Conservation (phyloP, 306 rosid species). For the Begonia fuchsioides region DNA sequence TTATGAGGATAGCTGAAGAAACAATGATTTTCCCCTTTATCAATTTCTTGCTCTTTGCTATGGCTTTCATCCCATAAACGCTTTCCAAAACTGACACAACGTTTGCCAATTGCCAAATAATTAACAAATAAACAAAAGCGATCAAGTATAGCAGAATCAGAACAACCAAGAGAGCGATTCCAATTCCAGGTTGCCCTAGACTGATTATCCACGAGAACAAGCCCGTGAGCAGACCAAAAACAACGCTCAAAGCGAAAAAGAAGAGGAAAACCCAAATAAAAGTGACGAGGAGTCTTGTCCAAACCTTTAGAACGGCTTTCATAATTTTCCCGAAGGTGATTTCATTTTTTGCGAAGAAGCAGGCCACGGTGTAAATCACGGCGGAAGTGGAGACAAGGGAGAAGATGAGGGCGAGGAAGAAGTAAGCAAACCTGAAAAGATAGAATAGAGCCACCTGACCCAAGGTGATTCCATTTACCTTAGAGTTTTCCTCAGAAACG, state of each 20-base stretch:
- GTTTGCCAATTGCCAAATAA: conserved; percentile 15
- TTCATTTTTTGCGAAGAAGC: conserved; percentile 2
- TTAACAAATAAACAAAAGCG: conserved; percentile 9
- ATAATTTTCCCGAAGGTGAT: conserved; percentile 4
- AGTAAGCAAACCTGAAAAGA: conserved; percentile 9
- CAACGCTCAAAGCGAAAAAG: conserved; percentile 6
- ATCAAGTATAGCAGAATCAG: neutral
- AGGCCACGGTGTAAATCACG: conserved; percentile 12
- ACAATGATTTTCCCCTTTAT: conserved; percentile 10
- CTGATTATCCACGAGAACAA: conserved; percentile 1
- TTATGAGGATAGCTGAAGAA: conserved; percentile 6
- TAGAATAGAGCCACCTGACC: conserved; percentile 8
- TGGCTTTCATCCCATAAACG: conserved; percentile 11
- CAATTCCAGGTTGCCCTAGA: neutral
- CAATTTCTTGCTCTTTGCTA: conserved; percentile 14
- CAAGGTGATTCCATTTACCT: conserved; percentile 1
- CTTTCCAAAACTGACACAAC: conserved; percentile 16
- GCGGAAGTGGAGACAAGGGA: conserved; percentile 7
- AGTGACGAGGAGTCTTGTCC: conserved; percentile 10
- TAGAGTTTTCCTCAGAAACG: neutral
- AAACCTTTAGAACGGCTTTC: conserved; percentile 9
- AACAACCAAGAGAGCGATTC: neutral
- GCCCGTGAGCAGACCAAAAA: neutral
- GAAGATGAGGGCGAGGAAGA: conserved; percentile 7
- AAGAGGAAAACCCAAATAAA: conserved; percentile 6